A percentile compares a stretch with the other conserved stretches of the same genome.
Conservation (phyloP, 352 stramenopile genomes). For the Phytophthora megakarya region DNA sequence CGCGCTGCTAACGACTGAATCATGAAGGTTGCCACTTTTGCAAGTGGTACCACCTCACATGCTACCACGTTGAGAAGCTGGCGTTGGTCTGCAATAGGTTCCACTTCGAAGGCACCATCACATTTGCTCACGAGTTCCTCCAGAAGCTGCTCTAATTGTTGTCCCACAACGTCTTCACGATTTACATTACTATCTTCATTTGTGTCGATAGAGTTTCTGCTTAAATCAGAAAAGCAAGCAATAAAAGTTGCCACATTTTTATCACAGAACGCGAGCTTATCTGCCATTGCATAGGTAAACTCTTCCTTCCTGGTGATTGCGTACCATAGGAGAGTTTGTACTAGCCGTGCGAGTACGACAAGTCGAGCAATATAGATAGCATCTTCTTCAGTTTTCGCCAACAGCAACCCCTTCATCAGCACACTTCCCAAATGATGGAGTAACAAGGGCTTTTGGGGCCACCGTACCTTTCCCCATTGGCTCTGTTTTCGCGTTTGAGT, state of each 20-base stretch:
- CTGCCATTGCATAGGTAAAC: slow-evolving; percentile 66
- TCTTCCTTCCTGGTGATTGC: slow-evolving; percentile 60
- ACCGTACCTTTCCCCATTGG: slow-evolving; percentile 82
- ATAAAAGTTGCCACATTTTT: slow-evolving; percentile 63
- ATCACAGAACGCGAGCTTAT: slow-evolving; percentile 56
- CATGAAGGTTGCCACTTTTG: slow-evolving; percentile 73
- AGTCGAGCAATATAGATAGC: slow-evolving; percentile 66
- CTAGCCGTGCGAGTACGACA: slow-evolving; percentile 67
- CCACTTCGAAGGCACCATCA: slow-evolving; percentile 35
- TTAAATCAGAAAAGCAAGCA: slow-evolving; percentile 46
- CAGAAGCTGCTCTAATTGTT: slow-evolving; percentile 42
- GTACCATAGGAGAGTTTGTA: slow-evolving; percentile 84
- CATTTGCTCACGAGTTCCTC: slow-evolving; percentile 35
- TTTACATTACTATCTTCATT: slow-evolving; percentile 6
- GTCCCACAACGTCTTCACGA: slow-evolving; percentile 29
- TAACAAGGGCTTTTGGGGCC: slow-evolving; percentile 76
- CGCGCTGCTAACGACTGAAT: slow-evolving; percentile 43
- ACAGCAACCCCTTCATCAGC: slow-evolving; percentile 70
- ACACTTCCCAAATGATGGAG: slow-evolving; percentile 76
- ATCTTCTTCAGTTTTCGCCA: slow-evolving; percentile 60
- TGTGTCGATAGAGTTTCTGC: slow-evolving; percentile 3
- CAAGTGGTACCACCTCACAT: slow-evolving; percentile 73
- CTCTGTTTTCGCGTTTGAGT: slow-evolving; percentile 89
- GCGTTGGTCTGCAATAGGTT: slow-evolving; percentile 38
- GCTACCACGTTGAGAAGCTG: slow-evolving; percentile 79